Conservation (phyloP, 805 yeast genomes). For the Middelhovenomyces tepae region DNA sequence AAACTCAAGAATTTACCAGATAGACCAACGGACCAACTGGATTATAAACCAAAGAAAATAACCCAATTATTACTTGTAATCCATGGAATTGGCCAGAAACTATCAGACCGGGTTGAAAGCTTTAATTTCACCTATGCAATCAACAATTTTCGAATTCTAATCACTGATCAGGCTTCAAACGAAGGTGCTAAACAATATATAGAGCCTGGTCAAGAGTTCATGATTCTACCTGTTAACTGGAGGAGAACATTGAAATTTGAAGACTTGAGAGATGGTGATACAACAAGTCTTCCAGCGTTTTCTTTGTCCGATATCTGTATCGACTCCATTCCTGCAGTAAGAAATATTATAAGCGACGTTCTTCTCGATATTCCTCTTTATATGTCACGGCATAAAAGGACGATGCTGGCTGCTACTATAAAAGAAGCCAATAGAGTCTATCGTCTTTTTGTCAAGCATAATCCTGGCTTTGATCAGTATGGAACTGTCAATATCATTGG, state of each 20-base stretch:
- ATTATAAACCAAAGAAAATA: constrained; percentile 29
- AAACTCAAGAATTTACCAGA: constrained; percentile 18
- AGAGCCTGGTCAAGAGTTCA: constrained; percentile 14
- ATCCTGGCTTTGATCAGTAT: constrained; percentile 50
- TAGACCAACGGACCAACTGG: constrained; percentile 21
- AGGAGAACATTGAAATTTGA: constrained; percentile 49
- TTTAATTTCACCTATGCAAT: constrained; percentile 76
- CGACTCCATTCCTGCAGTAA: constrained; percentile 64
- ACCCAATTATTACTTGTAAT: constrained; percentile 69
- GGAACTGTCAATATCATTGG: constrained; percentile 72
- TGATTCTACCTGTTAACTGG: constrained; percentile 78
- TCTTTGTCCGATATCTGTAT: constrained; percentile 59
- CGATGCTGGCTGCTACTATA: constrained; percentile 59
- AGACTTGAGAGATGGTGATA: constrained; percentile 14
- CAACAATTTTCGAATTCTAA: constrained; percentile 29
- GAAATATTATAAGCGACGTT: constrained; percentile 78
- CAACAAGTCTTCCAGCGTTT: constrained; percentile 6
- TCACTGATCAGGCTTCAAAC: constrained; percentile 20
- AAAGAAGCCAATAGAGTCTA: constrained; percentile 63
- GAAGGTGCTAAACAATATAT: constrained; percentile 16
- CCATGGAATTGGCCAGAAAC: constrained; percentile 90
- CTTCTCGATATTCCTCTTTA: constrained; percentile 72
- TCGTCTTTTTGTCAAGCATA: constrained; percentile 46
- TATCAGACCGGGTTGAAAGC: constrained; percentile 70
- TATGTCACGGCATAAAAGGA: constrained; percentile 60